Base-by-base conservation (phyloP, 2,329 filamentous ascomycete genomes). In the Magnaporthales sp. region DNA sequence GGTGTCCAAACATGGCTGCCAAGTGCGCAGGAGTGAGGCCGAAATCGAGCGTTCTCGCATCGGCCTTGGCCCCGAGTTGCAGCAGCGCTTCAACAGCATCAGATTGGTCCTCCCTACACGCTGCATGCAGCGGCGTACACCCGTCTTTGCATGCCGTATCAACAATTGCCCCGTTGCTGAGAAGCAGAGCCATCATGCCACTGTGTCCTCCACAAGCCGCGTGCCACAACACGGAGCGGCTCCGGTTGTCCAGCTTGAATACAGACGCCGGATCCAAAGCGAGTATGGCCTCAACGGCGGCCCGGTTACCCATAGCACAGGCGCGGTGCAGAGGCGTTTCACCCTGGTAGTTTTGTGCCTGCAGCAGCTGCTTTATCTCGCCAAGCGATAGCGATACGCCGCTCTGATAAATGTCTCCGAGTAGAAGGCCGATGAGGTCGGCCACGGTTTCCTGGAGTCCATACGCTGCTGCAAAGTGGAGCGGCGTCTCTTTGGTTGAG, bases 381-480 rank as follows among this genome's bases (percentile, higher is more conserved):
- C 27, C 24, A 10, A 24, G 56, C 19, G 56, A 8, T 13, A 60
- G 24, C 2, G 24, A 13, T 24, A 60, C 24, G 10, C 56, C 56
- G 11, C 3, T 60, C 56, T 60, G 56, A 30, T 31, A 31, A 13
- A 22, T 26, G 6, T 61, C 27, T 8, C 56, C 64, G 0, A 66
- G 65, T 9, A 66, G 65, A 5, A 62, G 4, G 24, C 26, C 38
- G 56, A 66, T 46, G 29, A 66, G 22, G 19, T 54, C 22, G 24
- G 32, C 58, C 30, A 62, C 31, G 2, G 26, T 29, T 8, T 66
- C 31, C 11, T 27, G 19, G 8, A 9, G 7, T 26, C 56, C 65
- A 24, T 66, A 66, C 15, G 65, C 65, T 31, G 65, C 65, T 2
- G 65, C 65, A 31, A 66, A 62, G 31, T 66, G 65, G 2, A 66